Percentiles rank a stretch among this genome's conserved stretches.
phyloP scores from a whole-genome alignment of 225 moss, liverwort and hornwort genomes.

The Antitrichia curtipendula region DNA sequence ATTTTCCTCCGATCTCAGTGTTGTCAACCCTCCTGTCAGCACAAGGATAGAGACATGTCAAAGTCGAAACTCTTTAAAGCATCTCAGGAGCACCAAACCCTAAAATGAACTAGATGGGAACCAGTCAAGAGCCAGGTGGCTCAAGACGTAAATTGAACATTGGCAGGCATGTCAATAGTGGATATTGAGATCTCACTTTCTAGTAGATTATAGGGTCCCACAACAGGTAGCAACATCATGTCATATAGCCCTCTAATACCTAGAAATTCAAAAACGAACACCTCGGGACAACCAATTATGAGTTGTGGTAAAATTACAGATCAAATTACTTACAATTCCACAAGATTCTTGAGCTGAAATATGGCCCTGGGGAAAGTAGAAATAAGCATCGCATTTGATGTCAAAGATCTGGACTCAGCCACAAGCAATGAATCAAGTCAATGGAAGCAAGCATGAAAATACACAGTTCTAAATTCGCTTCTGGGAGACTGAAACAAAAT shows the following conservation, averaged over 20 bases:
- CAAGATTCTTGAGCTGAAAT: conserved; percentile 6
- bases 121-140: not conserved
- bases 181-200: not conserved
- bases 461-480: not conserved
- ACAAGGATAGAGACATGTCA: not conserved
- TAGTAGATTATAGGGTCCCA: not conserved
- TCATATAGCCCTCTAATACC: not conserved
- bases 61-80: not conserved
- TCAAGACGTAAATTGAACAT: not conserved
- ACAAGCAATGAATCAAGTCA: not conserved
- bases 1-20: conserved; percentile 5
- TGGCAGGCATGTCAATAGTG: too few species aligned
- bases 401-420: conserved; percentile 1
- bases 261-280: not conserved
- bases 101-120: not conserved
- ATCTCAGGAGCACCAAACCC: not conserved
- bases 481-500: not conserved
- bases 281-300: too few species aligned
- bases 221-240: not conserved
- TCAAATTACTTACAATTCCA: conserved; percentile 8
- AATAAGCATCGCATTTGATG: conserved; percentile 9
- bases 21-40: conserved; percentile 19
- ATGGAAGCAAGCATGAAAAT: not conserved
- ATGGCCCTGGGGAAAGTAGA: conserved; percentile 11
- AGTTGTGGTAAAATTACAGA: not conserved